These are phyloP conservation scores for Jacaranda copaia DNA, from an alignment of 257 asterid genomes.

Conservation along the genomic window DNA sequence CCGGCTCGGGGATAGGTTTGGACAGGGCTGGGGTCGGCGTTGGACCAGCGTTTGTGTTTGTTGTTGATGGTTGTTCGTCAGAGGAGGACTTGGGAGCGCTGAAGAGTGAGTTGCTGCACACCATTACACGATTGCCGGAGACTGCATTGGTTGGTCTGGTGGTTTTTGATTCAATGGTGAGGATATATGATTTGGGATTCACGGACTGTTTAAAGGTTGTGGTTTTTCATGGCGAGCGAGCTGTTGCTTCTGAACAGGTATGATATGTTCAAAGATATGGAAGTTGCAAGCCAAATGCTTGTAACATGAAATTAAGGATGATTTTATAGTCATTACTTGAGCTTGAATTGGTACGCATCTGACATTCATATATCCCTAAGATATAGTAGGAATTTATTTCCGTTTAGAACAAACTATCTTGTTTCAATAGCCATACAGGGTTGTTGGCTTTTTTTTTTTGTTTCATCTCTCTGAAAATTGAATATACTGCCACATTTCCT, in stretches of 20 bases:
- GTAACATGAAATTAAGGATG: constrained; percentile 33
- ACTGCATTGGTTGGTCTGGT: constrained; percentile 85
- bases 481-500: constrained; percentile 17
- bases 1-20: constrained; percentile 46
- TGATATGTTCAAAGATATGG: constrained; percentile 12
- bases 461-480: constrained; percentile 28
- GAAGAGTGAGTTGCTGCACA: constrained; percentile 81
- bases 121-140: constrained; percentile 73
- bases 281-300: constrained; percentile 16
- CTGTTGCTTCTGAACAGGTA: constrained; percentile 83
- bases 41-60: constrained; percentile 87
- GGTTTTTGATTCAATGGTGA: constrained; percentile 89
- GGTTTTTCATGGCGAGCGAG: constrained; percentile 81
- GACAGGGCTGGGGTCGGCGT: constrained; percentile 49
- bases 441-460: not conserved
- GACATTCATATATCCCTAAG: not conserved
- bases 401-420: constrained; percentile 5
- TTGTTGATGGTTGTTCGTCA: constrained; percentile 74
- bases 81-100: constrained; percentile 73
- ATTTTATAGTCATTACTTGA: constrained; percentile 26
- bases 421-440: constrained; percentile 13
- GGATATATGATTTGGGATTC: constrained; percentile 87
- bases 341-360: constrained; percentile 29
- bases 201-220: constrained; percentile 70
- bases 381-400: not conserved